phyloP scores from a whole-genome alignment of 2,329 filamentous ascomycete species.

The Ceratocystis colombiana region DNA sequence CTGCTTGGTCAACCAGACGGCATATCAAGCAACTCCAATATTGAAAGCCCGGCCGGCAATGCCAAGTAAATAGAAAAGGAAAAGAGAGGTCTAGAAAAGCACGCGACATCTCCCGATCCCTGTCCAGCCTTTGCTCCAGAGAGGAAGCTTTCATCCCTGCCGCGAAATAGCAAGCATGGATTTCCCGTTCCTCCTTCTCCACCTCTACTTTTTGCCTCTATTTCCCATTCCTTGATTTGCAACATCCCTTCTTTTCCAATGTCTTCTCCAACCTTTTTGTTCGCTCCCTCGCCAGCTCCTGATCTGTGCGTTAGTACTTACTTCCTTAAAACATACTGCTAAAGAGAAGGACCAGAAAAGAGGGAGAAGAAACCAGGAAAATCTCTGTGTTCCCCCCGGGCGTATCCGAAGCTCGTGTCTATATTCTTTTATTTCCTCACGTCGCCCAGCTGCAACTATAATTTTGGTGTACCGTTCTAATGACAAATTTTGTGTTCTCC shows the following conservation, averaged over 20 bases:
- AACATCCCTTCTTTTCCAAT: constrained; percentile 3
- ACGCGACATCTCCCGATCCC: constrained; percentile 20
- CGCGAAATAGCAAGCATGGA: background rate
- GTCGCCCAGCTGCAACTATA: background rate
- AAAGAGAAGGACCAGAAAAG: background rate
- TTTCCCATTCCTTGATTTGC: constrained; percentile 6
- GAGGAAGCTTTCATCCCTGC: background rate
- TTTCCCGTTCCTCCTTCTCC: background rate
- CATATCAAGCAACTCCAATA: too few species aligned
- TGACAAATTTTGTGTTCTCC: too few species aligned
- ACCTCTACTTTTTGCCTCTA: too few species aligned
- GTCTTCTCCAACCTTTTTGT: constrained; percentile 1
- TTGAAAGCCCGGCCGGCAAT: background rate
- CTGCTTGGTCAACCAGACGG: too few species aligned
- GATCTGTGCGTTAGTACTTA: background rate
- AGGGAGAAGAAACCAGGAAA: background rate
- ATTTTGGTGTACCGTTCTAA: too few species aligned
- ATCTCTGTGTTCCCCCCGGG: background rate
- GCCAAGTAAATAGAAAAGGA: constrained; percentile 8
- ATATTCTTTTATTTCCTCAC: background rate
- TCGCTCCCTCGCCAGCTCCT: background rate
- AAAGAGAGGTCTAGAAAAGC: constrained; percentile 5
- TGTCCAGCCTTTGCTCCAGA: background rate
- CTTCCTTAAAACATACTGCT: background rate
- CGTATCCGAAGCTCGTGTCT: background rate